phyloP scores from a whole-genome alignment of 1,284 basidiomycete genomes.

The Fereydounia khargensis region DNA sequence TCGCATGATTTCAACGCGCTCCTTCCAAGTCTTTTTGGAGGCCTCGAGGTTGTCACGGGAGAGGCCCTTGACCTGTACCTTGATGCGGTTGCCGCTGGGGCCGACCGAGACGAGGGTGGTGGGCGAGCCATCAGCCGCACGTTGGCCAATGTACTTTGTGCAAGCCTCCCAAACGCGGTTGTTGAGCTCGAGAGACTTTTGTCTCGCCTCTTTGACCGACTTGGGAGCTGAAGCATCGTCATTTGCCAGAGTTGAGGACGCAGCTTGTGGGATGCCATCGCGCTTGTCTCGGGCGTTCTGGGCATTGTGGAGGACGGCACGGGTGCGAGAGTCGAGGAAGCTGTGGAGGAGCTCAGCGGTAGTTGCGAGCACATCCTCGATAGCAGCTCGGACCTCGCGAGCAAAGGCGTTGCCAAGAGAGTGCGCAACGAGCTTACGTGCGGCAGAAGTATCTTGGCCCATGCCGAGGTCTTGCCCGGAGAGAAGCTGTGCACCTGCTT shows the following conservation, averaged over 20 bases:
- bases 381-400: conserved; percentile 24
- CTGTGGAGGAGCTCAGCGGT: conserved; percentile 45
- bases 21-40: conserved; percentile 28
- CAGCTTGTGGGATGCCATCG: conserved; percentile 8
- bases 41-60: conserved; percentile 41
- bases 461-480: conserved; percentile 27
- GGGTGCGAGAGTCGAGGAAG: conserved; percentile 35
- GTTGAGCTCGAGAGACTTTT: conserved; percentile 3
- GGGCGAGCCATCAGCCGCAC: conserved; percentile 15
- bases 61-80: conserved; percentile 29
- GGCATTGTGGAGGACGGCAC: conserved; percentile 26
- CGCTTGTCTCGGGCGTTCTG: conserved; percentile 24
- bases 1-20: conserved; percentile 30
- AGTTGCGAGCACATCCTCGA: conserved; percentile 28
- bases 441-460: conserved; percentile 8
- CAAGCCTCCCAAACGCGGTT: conserved; percentile 37
- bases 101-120: conserved; percentile 22
- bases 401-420: conserved; percentile 39
- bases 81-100: conserved; percentile 24
- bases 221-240: not conserved
- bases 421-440: conserved; percentile 14
- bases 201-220: not conserved
- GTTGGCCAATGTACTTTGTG: conserved; percentile 25
- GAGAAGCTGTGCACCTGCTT: conserved; percentile 39
- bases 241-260: not conserved